A percentile compares a stretch with the other conserved stretches of the same genome.
Evolutionary conservation across 2,329 filamentous ascomycete genomes (phyloP).

Genomic region (Zymoseptoria passerinii): DNA sequence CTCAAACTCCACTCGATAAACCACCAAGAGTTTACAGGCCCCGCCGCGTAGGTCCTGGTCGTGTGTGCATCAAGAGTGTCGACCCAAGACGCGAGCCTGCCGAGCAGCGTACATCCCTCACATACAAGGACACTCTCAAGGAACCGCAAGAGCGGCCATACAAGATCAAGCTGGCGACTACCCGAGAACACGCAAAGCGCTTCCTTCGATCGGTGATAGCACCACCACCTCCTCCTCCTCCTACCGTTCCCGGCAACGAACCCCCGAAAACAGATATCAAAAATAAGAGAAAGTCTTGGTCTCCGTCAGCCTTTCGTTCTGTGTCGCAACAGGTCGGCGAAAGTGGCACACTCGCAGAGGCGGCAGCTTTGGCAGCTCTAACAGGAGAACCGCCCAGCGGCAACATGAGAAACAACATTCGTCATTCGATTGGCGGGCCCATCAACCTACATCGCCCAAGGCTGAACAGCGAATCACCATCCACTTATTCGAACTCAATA

Average conservation of each 20-base stretch:
- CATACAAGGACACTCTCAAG: conserved; percentile 31
- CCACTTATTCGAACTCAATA: conserved; percentile 21
- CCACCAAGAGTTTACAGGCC: conserved; percentile 38
- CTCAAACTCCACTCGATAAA: conserved; percentile 15
- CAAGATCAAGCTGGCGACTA: conserved; percentile 43
- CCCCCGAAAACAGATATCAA: conserved; percentile 9
- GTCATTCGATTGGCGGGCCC: conserved; percentile 34
- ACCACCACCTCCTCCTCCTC: conserved; percentile 6
- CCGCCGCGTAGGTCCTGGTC: conserved; percentile 47
- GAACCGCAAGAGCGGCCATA: conserved; percentile 15
- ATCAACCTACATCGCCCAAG: conserved; percentile 35
- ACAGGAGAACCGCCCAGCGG: not conserved
- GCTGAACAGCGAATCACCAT: conserved; percentile 34
- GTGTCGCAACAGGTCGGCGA: conserved; percentile 15
- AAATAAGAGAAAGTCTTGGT: conserved; percentile 27
- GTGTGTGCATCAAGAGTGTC: conserved; percentile 49
- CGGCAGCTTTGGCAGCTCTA: conserved; percentile 1
- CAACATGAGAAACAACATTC: conserved; percentile 20
- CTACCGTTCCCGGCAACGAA: not conserved
- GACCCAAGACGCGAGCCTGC: conserved; percentile 25
- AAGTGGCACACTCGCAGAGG: conserved; percentile 5
- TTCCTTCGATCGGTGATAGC: conserved; percentile 41
- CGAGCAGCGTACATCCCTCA: not conserved
- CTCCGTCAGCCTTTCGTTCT: conserved; percentile 18
- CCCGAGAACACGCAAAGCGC: conserved; percentile 42